Evolutionary conservation across 2,329 filamentous ascomycete genomes (phyloP).

Genomic region (Coniochaeta sp.): DNA sequence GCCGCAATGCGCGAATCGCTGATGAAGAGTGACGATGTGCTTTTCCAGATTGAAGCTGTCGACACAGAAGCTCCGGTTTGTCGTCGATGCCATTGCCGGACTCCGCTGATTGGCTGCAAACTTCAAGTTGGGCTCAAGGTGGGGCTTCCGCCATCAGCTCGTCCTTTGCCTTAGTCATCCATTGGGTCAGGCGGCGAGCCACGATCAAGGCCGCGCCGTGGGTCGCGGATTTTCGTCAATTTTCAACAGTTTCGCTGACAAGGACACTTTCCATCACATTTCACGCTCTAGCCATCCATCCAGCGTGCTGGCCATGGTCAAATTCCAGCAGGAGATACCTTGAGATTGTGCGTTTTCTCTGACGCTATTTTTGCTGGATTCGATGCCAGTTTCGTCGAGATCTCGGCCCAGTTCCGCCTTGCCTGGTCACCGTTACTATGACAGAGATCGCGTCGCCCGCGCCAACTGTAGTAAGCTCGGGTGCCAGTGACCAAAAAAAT

Average conservation of each 20-base stretch:
- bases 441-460: slow-evolving; percentile 52
- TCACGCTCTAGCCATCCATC: slow-evolving; percentile 36
- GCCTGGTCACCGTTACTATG: slow-evolving; percentile 41
- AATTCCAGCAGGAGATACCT: slow-evolving; percentile 37
- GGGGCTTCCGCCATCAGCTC: too few species aligned
- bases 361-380: slow-evolving; percentile 47
- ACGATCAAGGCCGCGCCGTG: neutral
- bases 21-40: neutral
- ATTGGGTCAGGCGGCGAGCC: neutral
- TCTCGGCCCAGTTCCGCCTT: slow-evolving; percentile 37
- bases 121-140: neutral
- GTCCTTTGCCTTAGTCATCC: neutral
- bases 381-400: slow-evolving; percentile 52
- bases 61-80: neutral
- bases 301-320: slow-evolving; percentile 47
- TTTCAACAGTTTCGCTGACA: slow-evolving; percentile 42
- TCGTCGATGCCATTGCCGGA: neutral
- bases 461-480: slow-evolving; percentile 30
- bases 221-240: slow-evolving; percentile 23
- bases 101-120: neutral
- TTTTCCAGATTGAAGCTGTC: neutral
- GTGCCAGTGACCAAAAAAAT: slow-evolving; percentile 11
- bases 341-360: slow-evolving; percentile 38
- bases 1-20: slow-evolving; percentile 17
- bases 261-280: slow-evolving; percentile 32